These are phyloP conservation scores for Epichloe aotearoae DNA, from an alignment of 2,329 filamentous ascomycete genomes.

Conservation along the genomic window DNA sequence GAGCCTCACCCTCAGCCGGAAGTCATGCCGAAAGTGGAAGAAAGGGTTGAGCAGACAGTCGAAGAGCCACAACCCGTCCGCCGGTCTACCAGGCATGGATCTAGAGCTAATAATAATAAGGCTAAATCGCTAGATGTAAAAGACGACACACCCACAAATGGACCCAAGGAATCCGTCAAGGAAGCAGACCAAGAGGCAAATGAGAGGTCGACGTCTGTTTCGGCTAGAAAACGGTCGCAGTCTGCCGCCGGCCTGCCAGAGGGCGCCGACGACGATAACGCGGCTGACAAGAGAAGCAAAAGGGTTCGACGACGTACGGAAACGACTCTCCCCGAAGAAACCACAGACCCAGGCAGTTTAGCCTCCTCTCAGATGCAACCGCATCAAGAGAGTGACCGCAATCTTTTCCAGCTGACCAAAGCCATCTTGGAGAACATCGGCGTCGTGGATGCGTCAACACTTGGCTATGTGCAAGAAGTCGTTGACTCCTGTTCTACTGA, in stretches of 20 bases:
- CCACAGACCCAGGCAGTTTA: conserved; percentile 36
- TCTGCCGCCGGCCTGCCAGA: conserved; percentile 47
- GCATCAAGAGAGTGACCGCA: conserved; percentile 42
- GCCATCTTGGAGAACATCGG: conserved; percentile 42
- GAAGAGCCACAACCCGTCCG: conserved; percentile 4
- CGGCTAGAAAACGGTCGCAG: conserved; percentile 47
- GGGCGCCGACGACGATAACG: conserved; percentile 40
- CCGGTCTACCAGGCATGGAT: conserved; percentile 5
- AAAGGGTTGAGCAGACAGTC: conserved; percentile 1
- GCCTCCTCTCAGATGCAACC: conserved; percentile 42
- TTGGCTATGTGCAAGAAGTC: conserved; percentile 34
- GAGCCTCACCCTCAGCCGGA: not conserved
- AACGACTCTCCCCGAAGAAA: conserved; percentile 41
- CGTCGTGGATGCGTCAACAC: conserved; percentile 33
- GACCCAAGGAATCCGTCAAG: conserved; percentile 14
- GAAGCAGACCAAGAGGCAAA: conserved; percentile 18
- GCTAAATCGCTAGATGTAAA: conserved; percentile 7
- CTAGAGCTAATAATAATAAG: not conserved
- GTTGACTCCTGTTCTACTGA: conserved; percentile 39
- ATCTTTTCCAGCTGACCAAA: conserved; percentile 41
- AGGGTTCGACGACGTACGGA: conserved; percentile 39
- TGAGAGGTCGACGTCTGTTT: conserved; percentile 24
- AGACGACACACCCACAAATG: conserved; percentile 13
- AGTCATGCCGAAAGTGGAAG: not conserved
- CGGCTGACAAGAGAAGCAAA: conserved; percentile 50